phyloP scores from a whole-genome alignment of 1,284 basidiomycete genomes.

The Ganoderma lucidum region DNA sequence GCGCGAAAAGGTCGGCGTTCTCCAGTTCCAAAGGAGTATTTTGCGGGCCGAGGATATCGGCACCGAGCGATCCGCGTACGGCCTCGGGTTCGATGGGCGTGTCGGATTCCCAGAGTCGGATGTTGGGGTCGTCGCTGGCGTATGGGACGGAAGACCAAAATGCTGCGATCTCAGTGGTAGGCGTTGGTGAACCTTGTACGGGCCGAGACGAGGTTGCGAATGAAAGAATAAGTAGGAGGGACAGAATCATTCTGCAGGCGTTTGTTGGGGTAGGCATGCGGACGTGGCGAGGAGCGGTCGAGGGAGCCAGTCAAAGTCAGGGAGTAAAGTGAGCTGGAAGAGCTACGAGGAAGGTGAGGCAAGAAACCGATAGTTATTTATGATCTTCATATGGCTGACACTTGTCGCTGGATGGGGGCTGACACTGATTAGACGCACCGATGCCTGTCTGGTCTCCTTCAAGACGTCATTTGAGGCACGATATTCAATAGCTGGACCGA shows the following conservation, averaged over 20 bases:
- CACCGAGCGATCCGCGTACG: conserved; percentile 55
- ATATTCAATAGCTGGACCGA: neutral
- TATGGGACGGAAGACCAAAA: conserved; percentile 50
- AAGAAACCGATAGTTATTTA: neutral
- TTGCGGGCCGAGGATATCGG: conserved; percentile 62
- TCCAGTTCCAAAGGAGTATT: conserved; percentile 60
- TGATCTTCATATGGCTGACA: neutral
- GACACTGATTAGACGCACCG: neutral
- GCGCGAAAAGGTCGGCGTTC: conserved; percentile 70
- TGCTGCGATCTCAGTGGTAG: conserved; percentile 7
- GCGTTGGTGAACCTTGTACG: conserved; percentile 13
- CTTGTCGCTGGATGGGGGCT: neutral
- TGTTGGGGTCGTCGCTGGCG: conserved; percentile 62
- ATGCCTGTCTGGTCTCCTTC: neutral
- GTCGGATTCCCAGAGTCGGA: conserved; percentile 46
- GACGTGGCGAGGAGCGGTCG: neutral
- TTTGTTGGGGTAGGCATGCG: conserved; percentile 13
- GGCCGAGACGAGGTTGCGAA: conserved; percentile 1
- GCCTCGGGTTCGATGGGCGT: conserved; percentile 43
- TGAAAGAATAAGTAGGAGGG: conserved; percentile 16
- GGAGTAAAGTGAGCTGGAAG: neutral
- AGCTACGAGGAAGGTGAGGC: neutral
- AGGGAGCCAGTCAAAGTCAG: neutral
- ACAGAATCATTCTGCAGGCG: conserved; percentile 14
- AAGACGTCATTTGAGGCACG: neutral